phyloP scores from a whole-genome alignment of 164 flowering plant species.

The Buxus sempervirens region DNA sequence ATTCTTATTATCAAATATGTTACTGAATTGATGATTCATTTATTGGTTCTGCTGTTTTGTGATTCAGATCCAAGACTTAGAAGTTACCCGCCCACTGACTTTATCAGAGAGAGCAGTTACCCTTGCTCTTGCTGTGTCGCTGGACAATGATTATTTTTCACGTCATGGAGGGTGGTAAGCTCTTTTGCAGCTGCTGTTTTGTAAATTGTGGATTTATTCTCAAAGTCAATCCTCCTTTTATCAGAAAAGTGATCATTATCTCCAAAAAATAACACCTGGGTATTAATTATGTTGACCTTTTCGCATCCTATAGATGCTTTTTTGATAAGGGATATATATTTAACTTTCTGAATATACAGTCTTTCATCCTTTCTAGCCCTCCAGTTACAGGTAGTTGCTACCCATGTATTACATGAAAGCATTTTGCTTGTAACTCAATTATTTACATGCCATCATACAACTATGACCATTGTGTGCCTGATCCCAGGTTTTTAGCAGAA shows the following conservation, averaged over 20 bases:
- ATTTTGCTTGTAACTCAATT: too few relatives aligned
- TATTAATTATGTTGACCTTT: too few relatives aligned
- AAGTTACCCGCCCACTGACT: slow-evolving; percentile 62
- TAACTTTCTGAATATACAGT: too few relatives aligned
- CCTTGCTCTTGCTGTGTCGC: slow-evolving; percentile 89
- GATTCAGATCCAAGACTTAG: slow-evolving; percentile 73
- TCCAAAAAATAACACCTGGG: too few relatives aligned
- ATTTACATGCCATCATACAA: too few relatives aligned
- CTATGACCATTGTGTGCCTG: too few relatives aligned
- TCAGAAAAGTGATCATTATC: neutral
- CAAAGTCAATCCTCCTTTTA: neutral
- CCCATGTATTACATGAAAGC: too few relatives aligned
- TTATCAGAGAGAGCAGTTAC: slow-evolving; percentile 91
- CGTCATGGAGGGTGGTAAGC: slow-evolving; percentile 91
- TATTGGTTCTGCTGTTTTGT: neutral
- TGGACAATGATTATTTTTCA: slow-evolving; percentile 96
- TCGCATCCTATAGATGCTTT: too few relatives aligned
- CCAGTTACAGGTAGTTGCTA: too few relatives aligned
- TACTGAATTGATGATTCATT: neutral
- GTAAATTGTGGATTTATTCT: neutral
- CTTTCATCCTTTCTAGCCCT: too few relatives aligned
- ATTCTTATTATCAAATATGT: neutral
- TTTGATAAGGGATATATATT: too few relatives aligned
- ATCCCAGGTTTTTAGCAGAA: too few relatives aligned
- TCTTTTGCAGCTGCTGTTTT: neutral